A percentile compares a stretch with the other conserved stretches of the same genome.
These are phyloP conservation scores for Tricholoma matsutake DNA, from an alignment of 768 basidiomycete species.

Conservation along the genomic window DNA sequence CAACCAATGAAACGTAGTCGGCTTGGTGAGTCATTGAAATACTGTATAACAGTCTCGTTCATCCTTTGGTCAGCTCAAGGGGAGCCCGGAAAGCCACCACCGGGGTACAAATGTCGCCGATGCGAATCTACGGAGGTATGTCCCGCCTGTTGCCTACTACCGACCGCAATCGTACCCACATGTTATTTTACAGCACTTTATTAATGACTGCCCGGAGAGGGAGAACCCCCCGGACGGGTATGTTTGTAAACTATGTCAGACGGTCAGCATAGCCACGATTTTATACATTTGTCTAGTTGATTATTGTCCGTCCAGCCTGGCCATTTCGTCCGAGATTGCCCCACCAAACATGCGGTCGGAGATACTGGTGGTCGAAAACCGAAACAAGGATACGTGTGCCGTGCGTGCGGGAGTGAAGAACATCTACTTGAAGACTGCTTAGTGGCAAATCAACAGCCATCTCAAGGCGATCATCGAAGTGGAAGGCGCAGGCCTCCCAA, in stretches of 20 bases:
- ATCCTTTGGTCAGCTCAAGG: slow-evolving; percentile 25
- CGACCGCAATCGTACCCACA: background rate
- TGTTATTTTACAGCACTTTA: slow-evolving; percentile 55
- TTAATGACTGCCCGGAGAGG: slow-evolving; percentile 72
- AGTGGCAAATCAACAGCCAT: slow-evolving; percentile 51
- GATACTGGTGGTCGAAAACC: slow-evolving; percentile 85
- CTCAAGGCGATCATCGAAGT: slow-evolving; percentile 36
- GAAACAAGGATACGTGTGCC: slow-evolving; percentile 83
- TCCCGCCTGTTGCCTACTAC: background rate
- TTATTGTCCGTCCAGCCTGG: slow-evolving; percentile 47
- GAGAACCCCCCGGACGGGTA: slow-evolving; percentile 80
- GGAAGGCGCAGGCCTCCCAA: slow-evolving; percentile 58
- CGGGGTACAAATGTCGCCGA: slow-evolving; percentile 73
- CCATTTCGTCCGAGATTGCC: slow-evolving; percentile 89
- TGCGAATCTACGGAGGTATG: slow-evolving; percentile 74
- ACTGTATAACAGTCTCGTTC: background rate
- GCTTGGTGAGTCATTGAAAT: slow-evolving; percentile 39
- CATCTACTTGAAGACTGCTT: slow-evolving; percentile 91
- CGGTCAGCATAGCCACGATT: slow-evolving; percentile 35
- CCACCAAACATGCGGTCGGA: slow-evolving; percentile 70
- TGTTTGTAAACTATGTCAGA: slow-evolving; percentile 81
- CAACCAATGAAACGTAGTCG: slow-evolving; percentile 57
- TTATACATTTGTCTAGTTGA: slow-evolving; percentile 1
- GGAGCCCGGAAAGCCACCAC: slow-evolving; percentile 56
- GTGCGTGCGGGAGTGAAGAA: slow-evolving; percentile 82